Percentiles rank a stretch among this genome's conserved stretches.
phyloP scores from a whole-genome alignment of 2,329 filamentous ascomycete genomes.

The Colletotrichum costaricense region DNA sequence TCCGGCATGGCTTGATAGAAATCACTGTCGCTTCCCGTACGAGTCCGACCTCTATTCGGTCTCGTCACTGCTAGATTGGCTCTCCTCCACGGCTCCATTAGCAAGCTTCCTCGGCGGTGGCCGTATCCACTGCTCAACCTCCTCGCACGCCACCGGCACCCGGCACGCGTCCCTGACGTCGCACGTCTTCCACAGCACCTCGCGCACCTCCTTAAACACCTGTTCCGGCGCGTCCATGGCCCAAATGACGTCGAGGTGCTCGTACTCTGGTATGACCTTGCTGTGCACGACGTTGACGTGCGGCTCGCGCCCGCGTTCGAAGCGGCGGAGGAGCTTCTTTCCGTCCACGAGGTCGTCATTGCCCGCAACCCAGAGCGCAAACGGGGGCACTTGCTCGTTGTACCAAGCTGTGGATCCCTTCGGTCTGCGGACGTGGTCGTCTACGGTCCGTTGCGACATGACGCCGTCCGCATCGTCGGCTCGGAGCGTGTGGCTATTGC shows the following conservation, averaged over 20 bases:
- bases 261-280: conserved; percentile 87
- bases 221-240: conserved; percentile 88
- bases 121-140: conserved; percentile 52
- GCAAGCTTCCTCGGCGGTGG: conserved; percentile 35
- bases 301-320: conserved; percentile 83
- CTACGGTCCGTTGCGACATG: conserved; percentile 36
- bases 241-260: conserved; percentile 96
- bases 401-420: conserved; percentile 81
- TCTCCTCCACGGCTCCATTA: conserved; percentile 8
- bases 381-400: conserved; percentile 79
- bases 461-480: conserved; percentile 48
- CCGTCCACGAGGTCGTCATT: conserved; percentile 89
- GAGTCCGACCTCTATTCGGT: neutral
- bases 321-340: conserved; percentile 75
- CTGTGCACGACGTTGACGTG: conserved; percentile 83
- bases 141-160: conserved; percentile 73
- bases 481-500: conserved; percentile 38
- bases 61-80: conserved; percentile 33
- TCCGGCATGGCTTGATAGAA: no score
- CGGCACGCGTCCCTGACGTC: conserved; percentile 66
- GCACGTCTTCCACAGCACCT: conserved; percentile 87
- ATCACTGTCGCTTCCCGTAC: neutral
- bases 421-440: conserved; percentile 49
- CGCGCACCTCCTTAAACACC: conserved; percentile 82
- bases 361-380: conserved; percentile 90